Conservation (phyloP, 2,329 filamentous ascomycete genomes). For the Neofusicoccum laricinum region DNA sequence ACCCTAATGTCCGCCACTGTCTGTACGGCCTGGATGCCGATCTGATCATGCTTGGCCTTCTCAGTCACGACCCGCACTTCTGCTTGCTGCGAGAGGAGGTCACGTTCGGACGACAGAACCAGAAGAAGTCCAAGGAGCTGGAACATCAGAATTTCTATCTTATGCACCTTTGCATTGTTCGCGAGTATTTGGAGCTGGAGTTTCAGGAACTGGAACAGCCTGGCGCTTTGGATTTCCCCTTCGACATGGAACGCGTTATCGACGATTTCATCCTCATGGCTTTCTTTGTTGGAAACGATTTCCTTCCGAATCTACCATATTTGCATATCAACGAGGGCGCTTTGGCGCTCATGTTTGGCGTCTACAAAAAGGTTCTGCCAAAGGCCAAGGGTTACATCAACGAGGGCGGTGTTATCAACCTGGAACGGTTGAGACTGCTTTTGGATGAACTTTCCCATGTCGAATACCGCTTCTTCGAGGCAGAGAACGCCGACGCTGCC, state of each 20-base stretch:
- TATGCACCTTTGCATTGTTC: slow-evolving; percentile 94
- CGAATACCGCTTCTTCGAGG: slow-evolving; percentile 89
- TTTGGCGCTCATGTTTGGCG: slow-evolving; percentile 91
- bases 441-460: slow-evolving; percentile 83
- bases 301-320: slow-evolving; percentile 92
- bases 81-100: slow-evolving; percentile 96
- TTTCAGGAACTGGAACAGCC: slow-evolving; percentile 86
- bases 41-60: slow-evolving; percentile 94
- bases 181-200: slow-evolving; percentile 94
- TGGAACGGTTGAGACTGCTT: slow-evolving; percentile 72
- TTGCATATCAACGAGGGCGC: slow-evolving; percentile 98
- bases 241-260: slow-evolving; percentile 93
- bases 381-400: slow-evolving; percentile 93
- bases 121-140: slow-evolving; percentile 89
- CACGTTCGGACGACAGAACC: slow-evolving; percentile 85
- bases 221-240: slow-evolving; percentile 69
- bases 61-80: slow-evolving; percentile 98
- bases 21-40: slow-evolving; percentile 96
- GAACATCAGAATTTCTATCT: slow-evolving; percentile 99
- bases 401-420: slow-evolving; percentile 87
- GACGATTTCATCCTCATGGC: slow-evolving; percentile 99
- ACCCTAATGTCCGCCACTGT: slow-evolving; percentile 92
- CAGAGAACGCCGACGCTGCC: slow-evolving; percentile 79
- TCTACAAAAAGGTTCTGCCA: slow-evolving; percentile 89
- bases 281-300: slow-evolving; percentile 99